Evolutionary conservation across 1,284 basidiomycete genomes (phyloP).

Genomic region (Fomitopsis palustris): DNA sequence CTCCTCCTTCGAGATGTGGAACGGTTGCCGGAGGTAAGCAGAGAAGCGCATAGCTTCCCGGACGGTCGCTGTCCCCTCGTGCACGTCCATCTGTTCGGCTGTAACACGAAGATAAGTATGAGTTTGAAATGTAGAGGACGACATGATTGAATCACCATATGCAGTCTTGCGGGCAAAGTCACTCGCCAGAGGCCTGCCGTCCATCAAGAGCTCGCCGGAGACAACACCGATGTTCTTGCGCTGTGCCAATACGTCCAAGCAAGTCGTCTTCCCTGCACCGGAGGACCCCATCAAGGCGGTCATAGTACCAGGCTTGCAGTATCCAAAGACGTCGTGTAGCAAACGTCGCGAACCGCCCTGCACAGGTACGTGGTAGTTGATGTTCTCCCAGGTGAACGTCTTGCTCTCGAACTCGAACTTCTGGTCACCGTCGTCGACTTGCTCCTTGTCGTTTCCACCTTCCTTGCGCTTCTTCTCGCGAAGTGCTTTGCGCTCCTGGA

Average conservation of each 20-base stretch:
- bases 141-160: conserved; percentile 49
- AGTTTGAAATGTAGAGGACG: conserved; percentile 28
- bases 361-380: conserved; percentile 75
- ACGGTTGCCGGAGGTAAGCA: conserved; percentile 86
- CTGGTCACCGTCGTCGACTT: conserved; percentile 19
- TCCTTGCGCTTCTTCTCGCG: conserved; percentile 28
- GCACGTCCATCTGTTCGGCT: conserved; percentile 89
- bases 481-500: conserved; percentile 49
- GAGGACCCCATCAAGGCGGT: conserved; percentile 80
- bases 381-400: conserved; percentile 67
- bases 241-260: conserved; percentile 86
- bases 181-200: conserved; percentile 68
- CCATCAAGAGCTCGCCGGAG: conserved; percentile 76
- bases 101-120: conserved; percentile 24
- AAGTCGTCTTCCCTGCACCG: conserved; percentile 80
- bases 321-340: conserved; percentile 85
- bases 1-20: conserved; percentile 66
- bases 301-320: conserved; percentile 84
- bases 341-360: conserved; percentile 68
- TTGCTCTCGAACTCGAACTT: conserved; percentile 34
- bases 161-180: conserved; percentile 82
- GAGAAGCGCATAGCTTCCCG: conserved; percentile 90
- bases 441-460: conserved; percentile 28
- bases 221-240: conserved; percentile 87
- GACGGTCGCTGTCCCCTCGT: conserved; percentile 83